phyloP scores from a whole-genome alignment of 1,139 yeast species.

The Blastobotrys niveus region DNA sequence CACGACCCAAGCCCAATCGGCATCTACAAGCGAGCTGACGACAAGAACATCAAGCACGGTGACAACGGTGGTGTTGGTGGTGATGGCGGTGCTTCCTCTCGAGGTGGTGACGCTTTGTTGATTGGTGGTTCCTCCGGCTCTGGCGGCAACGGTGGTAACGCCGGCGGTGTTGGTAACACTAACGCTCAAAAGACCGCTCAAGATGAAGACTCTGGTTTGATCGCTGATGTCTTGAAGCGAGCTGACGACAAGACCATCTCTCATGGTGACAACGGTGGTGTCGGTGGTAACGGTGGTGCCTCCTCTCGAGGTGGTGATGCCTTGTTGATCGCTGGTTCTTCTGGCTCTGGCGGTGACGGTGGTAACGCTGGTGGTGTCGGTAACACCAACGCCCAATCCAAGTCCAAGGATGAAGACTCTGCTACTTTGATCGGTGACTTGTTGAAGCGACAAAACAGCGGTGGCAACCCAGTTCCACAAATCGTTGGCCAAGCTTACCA shows the following conservation, averaged over 20 bases:
- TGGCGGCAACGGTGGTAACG: slow-evolving; percentile 9
- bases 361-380: slow-evolving; percentile 8
- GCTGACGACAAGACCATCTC: slow-evolving; percentile 1
- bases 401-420: neutral
- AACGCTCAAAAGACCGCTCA: neutral
- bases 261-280: slow-evolving; percentile 9
- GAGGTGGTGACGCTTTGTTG: slow-evolving; percentile 7
- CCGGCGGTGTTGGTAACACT: slow-evolving; percentile 3
- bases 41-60: neutral
- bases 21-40: no score
- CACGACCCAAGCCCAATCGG: no score
- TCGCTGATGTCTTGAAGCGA: neutral
- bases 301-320: slow-evolving; percentile 2
- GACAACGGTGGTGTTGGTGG: slow-evolving; percentile 10
- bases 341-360: slow-evolving; percentile 4
- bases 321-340: slow-evolving; percentile 4
- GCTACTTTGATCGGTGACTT: neutral
- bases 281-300: slow-evolving; percentile 6
- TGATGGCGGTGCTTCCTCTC: slow-evolving; percentile 2
- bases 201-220: neutral
- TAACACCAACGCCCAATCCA: slow-evolving; percentile 1
- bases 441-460: neutral
- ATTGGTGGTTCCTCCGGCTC: slow-evolving; percentile 7
- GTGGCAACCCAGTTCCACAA: no score
- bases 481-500: no score